These are phyloP conservation scores for Syncephalastrum monosporum DNA, from an alignment of 371 early-diverging fungal species.

Conservation along the genomic window DNA sequence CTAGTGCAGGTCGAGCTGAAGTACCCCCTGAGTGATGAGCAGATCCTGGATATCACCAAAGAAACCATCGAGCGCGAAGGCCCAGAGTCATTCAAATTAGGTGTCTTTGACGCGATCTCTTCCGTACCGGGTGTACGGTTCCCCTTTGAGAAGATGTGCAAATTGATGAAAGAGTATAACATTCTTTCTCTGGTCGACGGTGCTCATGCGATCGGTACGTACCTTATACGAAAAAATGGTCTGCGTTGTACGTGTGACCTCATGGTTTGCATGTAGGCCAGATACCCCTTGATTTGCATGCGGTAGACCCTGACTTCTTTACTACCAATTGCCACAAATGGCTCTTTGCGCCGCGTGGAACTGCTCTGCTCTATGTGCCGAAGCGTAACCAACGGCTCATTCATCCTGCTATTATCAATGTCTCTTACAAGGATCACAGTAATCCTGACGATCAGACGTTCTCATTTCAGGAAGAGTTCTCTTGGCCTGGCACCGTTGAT, in stretches of 20 bases:
- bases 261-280: conserved; percentile 37
- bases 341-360: conserved; percentile 63
- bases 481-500: conserved; percentile 47
- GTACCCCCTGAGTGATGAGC: conserved; percentile 34
- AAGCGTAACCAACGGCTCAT: conserved; percentile 49
- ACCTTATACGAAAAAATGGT: not conserved
- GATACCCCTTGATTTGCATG: conserved; percentile 59
- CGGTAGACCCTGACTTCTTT: conserved; percentile 64
- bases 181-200: conserved; percentile 70
- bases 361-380: conserved; percentile 59
- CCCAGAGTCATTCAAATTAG: conserved; percentile 39
- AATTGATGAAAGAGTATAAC: conserved; percentile 44
- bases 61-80: conserved; percentile 21
- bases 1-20: conserved; percentile 31
- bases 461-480: conserved; percentile 33
- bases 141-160: conserved; percentile 56
- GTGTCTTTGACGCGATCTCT: conserved; percentile 59
- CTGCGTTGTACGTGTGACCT: not conserved
- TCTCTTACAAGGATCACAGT: conserved; percentile 31
- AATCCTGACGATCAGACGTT: conserved; percentile 13
- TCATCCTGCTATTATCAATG: conserved; percentile 54
- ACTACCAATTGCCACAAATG: conserved; percentile 78
- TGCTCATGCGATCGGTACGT: conserved; percentile 63
- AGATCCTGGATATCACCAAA: conserved; percentile 26
- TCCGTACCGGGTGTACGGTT: conserved; percentile 57